A percentile compares a stretch with the other conserved stretches of the same genome.
phyloP scores from a whole-genome alignment of 2,329 filamentous ascomycete genomes.

The Hymenotorrendiella dingleyae region DNA sequence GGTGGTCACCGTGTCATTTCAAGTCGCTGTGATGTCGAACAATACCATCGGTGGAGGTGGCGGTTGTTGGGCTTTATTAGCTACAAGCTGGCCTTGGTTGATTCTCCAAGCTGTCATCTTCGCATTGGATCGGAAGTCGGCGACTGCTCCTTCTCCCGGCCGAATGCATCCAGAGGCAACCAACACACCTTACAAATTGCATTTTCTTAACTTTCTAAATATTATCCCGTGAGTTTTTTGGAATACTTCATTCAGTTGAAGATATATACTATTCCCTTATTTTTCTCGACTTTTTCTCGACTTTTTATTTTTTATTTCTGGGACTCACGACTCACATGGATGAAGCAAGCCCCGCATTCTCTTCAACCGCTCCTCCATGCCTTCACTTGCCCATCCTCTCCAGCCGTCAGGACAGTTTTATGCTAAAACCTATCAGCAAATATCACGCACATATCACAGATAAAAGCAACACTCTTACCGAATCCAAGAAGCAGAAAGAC shows the following conservation, averaged over 20 bases:
- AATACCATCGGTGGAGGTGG: no score
- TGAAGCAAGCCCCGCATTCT: neutral
- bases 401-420: conserved; percentile 33
- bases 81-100: no score
- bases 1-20: conserved; percentile 23
- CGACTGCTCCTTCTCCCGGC: neutral
- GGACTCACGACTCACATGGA: neutral
- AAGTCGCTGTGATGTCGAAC: no score
- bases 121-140: neutral
- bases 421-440: conserved; percentile 19
- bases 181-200: conserved; percentile 3
- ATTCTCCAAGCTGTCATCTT: conserved; percentile 26
- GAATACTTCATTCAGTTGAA: no score
- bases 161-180: neutral
- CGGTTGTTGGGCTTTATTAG: no score
- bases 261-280: no score
- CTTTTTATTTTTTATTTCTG: no score
- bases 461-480: no score
- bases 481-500: conserved; percentile 58
- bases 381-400: conserved; percentile 36
- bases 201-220: no score
- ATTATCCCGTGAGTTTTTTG: no score
- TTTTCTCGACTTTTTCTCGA: no score
- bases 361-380: conserved; percentile 31
- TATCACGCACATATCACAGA: neutral